Evolutionary conservation across 768 basidiomycete genomes (phyloP).

Genomic region (Termitomyces sp.): DNA sequence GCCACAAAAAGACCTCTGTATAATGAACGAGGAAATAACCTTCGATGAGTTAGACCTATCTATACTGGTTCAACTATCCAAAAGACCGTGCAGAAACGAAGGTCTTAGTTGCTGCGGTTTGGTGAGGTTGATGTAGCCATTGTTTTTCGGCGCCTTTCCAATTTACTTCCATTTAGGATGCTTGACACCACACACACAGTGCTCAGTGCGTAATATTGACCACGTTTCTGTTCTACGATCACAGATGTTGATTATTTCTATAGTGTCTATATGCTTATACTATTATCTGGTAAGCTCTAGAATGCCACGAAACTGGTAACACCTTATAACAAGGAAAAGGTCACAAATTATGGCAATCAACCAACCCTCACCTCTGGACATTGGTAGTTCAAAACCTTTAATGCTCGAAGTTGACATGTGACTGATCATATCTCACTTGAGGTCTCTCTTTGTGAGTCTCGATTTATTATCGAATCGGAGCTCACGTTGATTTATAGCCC

Average conservation of each 20-base stretch:
- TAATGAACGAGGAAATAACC: not conserved
- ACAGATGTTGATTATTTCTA: not conserved
- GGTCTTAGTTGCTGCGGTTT: not conserved
- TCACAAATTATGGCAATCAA: conserved; percentile 3
- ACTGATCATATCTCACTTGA: not conserved
- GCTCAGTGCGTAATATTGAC: not conserved
- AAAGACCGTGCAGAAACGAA: not conserved
- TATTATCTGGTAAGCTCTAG: not conserved
- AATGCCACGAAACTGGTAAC: not conserved
- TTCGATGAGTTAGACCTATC: not conserved
- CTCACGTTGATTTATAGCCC: not conserved
- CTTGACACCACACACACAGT: conserved; percentile 6
- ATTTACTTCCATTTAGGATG: not conserved
- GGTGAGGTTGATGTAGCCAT: not conserved
- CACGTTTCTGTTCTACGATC: not conserved
- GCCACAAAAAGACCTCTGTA: not conserved
- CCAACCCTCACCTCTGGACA: not conserved
- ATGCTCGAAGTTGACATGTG: not conserved
- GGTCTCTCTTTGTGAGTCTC: conserved; percentile 2
- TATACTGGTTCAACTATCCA: conserved; percentile 1
- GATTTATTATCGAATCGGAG: not conserved
- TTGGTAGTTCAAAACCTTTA: not conserved
- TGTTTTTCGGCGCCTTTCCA: not conserved
- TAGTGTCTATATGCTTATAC: not conserved
- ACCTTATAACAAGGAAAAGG: not conserved